Base-by-base conservation (phyloP, 2,329 filamentous ascomycete genomes). In the Sporothrix curviconia region DNA sequence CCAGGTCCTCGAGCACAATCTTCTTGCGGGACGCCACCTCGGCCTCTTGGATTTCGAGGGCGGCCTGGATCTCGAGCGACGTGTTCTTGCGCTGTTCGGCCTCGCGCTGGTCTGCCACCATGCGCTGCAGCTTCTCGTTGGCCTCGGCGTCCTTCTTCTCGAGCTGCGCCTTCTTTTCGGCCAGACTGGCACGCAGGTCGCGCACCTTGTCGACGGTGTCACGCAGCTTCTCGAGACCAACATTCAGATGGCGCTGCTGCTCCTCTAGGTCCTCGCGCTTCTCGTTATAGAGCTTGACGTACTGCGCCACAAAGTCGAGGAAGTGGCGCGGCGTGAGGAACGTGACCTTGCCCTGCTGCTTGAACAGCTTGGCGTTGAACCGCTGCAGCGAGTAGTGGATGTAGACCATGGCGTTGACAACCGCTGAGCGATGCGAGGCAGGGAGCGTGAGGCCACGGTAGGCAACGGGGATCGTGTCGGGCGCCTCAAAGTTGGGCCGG, bases 231-330 rank as follows among this genome's bases (percentile, higher is more conserved):
- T 99, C 94, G 2, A 99, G 82, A 79, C 94, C 95, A 57, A 97
- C 92, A 67, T 99, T 99, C 61, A 99, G 79, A 80, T 99, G 94
- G 30, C 94, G 88, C 70, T 99, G 94, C 71, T 99, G 94, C 70
- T 99, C 94, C 72, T 99, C 94, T 1, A 99, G 82, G 68, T 99
- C 94, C 71, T 97, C 94, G 11, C 95, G 89, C 78, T 99, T 99
- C 73, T 99, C 94, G 62, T 92, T 95, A 75, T 97, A 97, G 7
- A 99, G 79, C 71, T 89, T 94, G 71, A 96, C 92, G 69, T 96
- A 99, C 69, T 99, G 94, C 39, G 91, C 90, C 59, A 99, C 92
- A 67, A 99, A 99, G 71, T 99, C 95, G 53, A 99, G 77, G 77
- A 96, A 99, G 72, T 99, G 94, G 46, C 94, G 86, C 46, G 94